Conservation (phyloP, 805 yeast genomes). For the Zygotorulaspora chibaensis region DNA sequence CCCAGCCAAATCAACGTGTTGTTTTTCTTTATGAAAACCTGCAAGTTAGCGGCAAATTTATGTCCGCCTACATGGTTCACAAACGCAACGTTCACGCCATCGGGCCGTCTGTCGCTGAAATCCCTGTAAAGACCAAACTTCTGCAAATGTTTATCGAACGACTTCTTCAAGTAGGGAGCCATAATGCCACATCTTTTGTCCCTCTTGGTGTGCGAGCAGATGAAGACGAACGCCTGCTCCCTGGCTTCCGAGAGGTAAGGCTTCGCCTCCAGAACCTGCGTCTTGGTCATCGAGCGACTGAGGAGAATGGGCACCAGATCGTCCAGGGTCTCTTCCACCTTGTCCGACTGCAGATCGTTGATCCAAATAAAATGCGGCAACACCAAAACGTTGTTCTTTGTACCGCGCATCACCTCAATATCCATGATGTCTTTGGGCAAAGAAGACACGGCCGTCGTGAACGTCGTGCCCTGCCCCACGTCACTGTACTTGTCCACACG, state of each 20-base stretch:
- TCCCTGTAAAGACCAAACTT: conserved; percentile 74
- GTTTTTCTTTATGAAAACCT: conserved; percentile 55
- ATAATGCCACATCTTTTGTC: conserved; percentile 93
- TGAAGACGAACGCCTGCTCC: conserved; percentile 50
- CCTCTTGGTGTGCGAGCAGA: conserved; percentile 88
- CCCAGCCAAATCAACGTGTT: conserved; percentile 79
- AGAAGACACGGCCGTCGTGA: conserved; percentile 44
- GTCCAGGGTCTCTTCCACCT: conserved; percentile 44
- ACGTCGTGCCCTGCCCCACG: conserved; percentile 29
- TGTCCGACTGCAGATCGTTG: conserved; percentile 41
- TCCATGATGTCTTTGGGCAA: conserved; percentile 46
- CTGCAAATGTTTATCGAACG: conserved; percentile 67
- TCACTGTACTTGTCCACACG: conserved; percentile 25
- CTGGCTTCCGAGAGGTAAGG: conserved; percentile 37
- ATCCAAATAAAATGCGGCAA: conserved; percentile 76
- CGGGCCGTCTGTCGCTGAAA: conserved; percentile 64
- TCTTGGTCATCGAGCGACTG: conserved; percentile 22
- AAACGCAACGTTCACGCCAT: conserved; percentile 66
- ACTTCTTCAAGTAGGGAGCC: conserved; percentile 83
- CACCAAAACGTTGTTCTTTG: conserved; percentile 56
- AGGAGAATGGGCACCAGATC: conserved; percentile 43
- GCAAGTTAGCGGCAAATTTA: conserved; percentile 85
- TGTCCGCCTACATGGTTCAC: conserved; percentile 95
- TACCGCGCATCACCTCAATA: conserved; percentile 40
- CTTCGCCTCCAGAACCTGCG: conserved; percentile 27